Evolutionary conservation across 345 rosid species (phyloP).

Genomic region (Citrus maxima): DNA sequence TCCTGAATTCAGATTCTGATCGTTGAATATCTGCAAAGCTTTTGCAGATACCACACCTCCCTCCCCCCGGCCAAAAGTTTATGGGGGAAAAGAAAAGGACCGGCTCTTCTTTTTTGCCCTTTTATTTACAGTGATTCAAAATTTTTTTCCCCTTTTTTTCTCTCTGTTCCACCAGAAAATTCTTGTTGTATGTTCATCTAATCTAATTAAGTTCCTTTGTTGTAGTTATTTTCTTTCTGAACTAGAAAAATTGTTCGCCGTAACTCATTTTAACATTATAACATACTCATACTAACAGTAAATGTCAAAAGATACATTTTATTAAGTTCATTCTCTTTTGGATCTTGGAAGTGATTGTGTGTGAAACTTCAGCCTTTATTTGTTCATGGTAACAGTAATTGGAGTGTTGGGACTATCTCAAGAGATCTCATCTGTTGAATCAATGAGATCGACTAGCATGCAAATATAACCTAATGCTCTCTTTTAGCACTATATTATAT

Average conservation of each 20-base stretch:
- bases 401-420: too few species aligned
- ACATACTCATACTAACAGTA: conserved; percentile 17
- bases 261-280: neutral
- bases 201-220: conserved; percentile 22
- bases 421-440: too few species aligned
- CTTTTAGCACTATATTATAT: too few species aligned
- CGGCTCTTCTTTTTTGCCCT: neutral
- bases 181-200: conserved; percentile 24
- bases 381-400: too few species aligned
- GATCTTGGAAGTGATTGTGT: too few species aligned
- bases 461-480: too few species aligned
- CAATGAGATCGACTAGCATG: too few species aligned
- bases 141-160: neutral
- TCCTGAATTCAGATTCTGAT: conserved; percentile 86
- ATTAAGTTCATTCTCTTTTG: too few species aligned
- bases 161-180: conserved; percentile 3
- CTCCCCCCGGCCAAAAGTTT: too few species aligned
- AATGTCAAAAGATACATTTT: conserved; percentile 14
- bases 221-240: neutral
- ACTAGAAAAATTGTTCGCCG: conserved; percentile 12
- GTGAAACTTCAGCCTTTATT: too few species aligned
- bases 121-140: conserved; percentile 13
- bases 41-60: too few species aligned
- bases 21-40: too few species aligned
- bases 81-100: neutral